Evolutionary conservation across 257 asterid genomes (phyloP).

Genomic region (Primulina eburnea): DNA sequence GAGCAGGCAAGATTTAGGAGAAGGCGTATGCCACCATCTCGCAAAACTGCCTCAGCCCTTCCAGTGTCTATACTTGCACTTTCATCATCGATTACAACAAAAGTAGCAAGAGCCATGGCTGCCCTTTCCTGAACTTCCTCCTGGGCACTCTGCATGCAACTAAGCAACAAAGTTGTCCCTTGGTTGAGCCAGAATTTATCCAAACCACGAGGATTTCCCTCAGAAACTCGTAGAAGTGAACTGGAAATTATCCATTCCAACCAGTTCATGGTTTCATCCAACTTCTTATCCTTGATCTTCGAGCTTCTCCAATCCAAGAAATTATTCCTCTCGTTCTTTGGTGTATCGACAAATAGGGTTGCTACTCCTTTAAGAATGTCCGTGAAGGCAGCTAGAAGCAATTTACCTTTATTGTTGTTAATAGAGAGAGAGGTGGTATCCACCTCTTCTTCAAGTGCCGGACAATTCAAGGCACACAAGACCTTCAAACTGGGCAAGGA

Average conservation of each 20-base stretch:
- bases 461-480: slow-evolving; percentile 68
- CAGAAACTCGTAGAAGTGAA: slow-evolving; percentile 78
- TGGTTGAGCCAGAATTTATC: slow-evolving; percentile 81
- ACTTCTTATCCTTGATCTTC: slow-evolving; percentile 39
- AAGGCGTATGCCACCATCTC: slow-evolving; percentile 59
- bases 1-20: slow-evolving; percentile 74
- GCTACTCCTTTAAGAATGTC: slow-evolving; percentile 58
- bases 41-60: slow-evolving; percentile 78
- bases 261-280: slow-evolving; percentile 62
- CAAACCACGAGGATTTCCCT: slow-evolving; percentile 63
- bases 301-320: slow-evolving; percentile 50
- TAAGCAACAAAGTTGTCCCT: slow-evolving; percentile 66
- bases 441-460: slow-evolving; percentile 38
- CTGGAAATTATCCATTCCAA: slow-evolving; percentile 71
- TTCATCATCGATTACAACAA: slow-evolving; percentile 79
- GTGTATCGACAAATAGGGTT: slow-evolving; percentile 46
- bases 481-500: slow-evolving; percentile 56
- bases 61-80: slow-evolving; percentile 67
- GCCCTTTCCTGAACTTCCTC: slow-evolving; percentile 94
- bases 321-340: slow-evolving; percentile 43
- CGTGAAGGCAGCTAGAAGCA: slow-evolving; percentile 54
- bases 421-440: slow-evolving; percentile 50
- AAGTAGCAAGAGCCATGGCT: slow-evolving; percentile 74
- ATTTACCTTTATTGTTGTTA: slow-evolving; percentile 57
- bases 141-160: slow-evolving; percentile 64